A percentile compares a stretch with the other conserved stretches of the same genome.
Conservation (phyloP, 164 flowering plant genomes). For the Umbellularia californica region DNA sequence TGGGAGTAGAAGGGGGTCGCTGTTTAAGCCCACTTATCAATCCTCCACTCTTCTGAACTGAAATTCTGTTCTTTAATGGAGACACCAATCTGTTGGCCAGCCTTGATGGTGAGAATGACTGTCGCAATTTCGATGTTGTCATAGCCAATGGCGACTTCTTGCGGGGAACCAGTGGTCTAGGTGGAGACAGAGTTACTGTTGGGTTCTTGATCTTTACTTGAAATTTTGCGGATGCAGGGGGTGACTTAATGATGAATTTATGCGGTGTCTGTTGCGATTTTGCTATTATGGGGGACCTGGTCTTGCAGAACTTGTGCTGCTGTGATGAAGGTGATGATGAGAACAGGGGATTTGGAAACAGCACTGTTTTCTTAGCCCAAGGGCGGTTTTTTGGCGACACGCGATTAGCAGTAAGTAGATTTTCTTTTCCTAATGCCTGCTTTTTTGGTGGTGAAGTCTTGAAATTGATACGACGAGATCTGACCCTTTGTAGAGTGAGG, state of each 20-base stretch:
- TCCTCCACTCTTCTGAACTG: slow-evolving; percentile 38
- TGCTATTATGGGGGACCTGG: slow-evolving; percentile 59
- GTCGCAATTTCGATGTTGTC: slow-evolving; percentile 28
- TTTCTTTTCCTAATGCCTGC: slow-evolving; percentile 38
- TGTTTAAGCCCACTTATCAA: slow-evolving; percentile 49
- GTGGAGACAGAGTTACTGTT: slow-evolving; percentile 41
- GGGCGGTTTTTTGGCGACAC: slow-evolving; percentile 80
- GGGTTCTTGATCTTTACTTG: slow-evolving; percentile 48
- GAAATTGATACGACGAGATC: slow-evolving; percentile 72
- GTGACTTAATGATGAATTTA: slow-evolving; percentile 78
- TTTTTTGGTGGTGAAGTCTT: slow-evolving; percentile 53
- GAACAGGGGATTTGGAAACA: slow-evolving; percentile 88
- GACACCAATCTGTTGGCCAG: slow-evolving; percentile 61
- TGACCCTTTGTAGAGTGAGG: slow-evolving; percentile 50
- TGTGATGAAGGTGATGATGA: slow-evolving; percentile 44
- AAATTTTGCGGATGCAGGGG: slow-evolving; percentile 41
- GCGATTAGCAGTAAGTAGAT: slow-evolving; percentile 40
- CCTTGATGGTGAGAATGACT: slow-evolving; percentile 69
- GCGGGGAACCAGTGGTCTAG: slow-evolving; percentile 15
- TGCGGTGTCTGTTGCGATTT: slow-evolving; percentile 48
- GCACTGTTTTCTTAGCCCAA: slow-evolving; percentile 78
- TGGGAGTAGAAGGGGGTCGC: slow-evolving; percentile 33
- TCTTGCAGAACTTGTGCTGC: slow-evolving; percentile 50
- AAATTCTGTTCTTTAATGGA: slow-evolving; percentile 53
- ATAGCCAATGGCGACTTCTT: slow-evolving; percentile 7